Percentiles rank a stretch among this genome's conserved stretches.
These are phyloP conservation scores for Spinellus fusiger DNA, from an alignment of 192 early-diverging fungal species.

Conservation along the genomic window DNA sequence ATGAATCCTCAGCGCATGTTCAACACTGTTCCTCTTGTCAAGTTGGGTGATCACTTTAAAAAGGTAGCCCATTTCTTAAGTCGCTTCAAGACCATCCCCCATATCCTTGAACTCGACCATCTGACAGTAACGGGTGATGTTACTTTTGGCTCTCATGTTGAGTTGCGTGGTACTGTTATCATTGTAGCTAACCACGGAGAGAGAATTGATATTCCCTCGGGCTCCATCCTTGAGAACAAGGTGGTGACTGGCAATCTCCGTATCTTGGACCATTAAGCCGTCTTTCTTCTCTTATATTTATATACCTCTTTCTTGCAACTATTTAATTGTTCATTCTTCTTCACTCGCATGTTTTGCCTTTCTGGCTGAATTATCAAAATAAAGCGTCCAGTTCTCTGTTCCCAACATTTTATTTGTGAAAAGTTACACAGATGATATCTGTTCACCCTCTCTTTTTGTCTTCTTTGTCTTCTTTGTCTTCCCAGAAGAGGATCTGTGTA, in stretches of 20 bases:
- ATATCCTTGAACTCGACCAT: conserved; percentile 97
- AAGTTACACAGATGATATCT: no score
- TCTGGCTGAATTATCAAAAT: no score
- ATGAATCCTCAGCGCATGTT: conserved; percentile 95
- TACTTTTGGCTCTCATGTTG: conserved; percentile 89
- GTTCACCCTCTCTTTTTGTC: no score
- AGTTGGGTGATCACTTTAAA: conserved; percentile 97
- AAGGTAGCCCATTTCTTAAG: conserved; percentile 82
- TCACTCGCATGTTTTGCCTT: not conserved
- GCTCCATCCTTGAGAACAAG: conserved; percentile 95
- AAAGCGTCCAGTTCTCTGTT: no score
- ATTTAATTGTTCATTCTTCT: not conserved
- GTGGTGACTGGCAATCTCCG: conserved; percentile 95
- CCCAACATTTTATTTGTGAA: no score
- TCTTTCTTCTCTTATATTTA: not conserved
- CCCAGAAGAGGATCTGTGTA: no score
- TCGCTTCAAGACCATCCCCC: conserved; percentile 89
- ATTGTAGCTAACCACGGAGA: conserved; percentile 98
- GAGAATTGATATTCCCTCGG: conserved; percentile 95
- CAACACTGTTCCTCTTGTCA: conserved; percentile 87
- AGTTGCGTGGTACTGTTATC: conserved; percentile 92
- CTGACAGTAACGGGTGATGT: conserved; percentile 98
- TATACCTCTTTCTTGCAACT: not conserved
- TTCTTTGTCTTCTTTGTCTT: no score
- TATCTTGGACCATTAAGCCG: conserved; percentile 69